Conservation (phyloP, 1,284 basidiomycete genomes). For the Irpex sp. region DNA sequence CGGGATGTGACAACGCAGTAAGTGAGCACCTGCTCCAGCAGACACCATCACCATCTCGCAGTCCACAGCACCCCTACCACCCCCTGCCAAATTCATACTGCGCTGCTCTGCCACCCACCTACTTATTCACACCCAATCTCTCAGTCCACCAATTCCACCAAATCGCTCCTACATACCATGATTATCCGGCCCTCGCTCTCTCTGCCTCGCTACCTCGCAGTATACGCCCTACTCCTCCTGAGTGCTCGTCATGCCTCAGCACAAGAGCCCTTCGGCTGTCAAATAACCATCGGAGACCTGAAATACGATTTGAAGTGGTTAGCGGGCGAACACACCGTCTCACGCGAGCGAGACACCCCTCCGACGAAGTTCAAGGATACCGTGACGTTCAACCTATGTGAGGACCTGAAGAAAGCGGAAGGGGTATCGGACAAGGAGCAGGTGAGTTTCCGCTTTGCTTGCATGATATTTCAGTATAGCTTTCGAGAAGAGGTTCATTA, state of each 20-base stretch:
- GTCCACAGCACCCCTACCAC: not conserved
- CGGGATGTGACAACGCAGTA: not conserved
- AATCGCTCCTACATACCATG: constrained; percentile 13
- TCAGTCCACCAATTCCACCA: not conserved
- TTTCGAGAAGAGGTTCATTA: constrained; percentile 5
- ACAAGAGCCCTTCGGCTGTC: constrained; percentile 53
- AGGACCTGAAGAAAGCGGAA: constrained; percentile 46
- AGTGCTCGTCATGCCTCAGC: constrained; percentile 32
- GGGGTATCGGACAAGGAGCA: constrained; percentile 57
- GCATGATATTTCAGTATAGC: not conserved
- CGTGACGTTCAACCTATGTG: constrained; percentile 47
- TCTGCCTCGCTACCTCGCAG: constrained; percentile 7
- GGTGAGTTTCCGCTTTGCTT: constrained; percentile 37
- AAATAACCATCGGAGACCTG: constrained; percentile 37
- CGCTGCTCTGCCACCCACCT: not conserved
- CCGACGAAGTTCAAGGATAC: constrained; percentile 35
- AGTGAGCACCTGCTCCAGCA: not conserved
- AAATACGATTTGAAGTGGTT: constrained; percentile 61
- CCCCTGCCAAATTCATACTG: not conserved
- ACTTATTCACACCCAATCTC: not conserved
- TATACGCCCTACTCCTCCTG: constrained; percentile 28
- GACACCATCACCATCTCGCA: not conserved
- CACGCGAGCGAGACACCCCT: constrained; percentile 34
- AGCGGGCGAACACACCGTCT: constrained; percentile 43
- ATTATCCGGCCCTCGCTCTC: constrained; percentile 19